A percentile compares a stretch with the other conserved stretches of the same genome.
Conservation (phyloP, 352 stramenopile species). For the Phytophthora crassamura region DNA sequence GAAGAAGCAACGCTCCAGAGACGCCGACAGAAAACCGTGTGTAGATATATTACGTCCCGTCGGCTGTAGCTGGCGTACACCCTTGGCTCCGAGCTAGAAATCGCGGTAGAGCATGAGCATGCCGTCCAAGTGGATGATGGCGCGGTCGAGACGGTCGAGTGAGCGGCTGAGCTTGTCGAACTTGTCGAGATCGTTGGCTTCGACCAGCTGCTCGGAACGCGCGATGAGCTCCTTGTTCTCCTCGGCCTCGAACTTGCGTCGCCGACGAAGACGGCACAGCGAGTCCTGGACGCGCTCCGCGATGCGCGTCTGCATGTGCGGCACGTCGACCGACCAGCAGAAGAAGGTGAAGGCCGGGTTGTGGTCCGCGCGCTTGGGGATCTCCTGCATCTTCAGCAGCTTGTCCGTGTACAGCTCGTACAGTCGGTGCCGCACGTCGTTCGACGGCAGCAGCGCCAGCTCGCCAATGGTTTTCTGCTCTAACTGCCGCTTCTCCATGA, state of each 20-base stretch:
- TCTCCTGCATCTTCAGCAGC: constrained; percentile 86
- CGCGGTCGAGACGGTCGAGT: constrained; percentile 85
- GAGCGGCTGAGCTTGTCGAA: constrained; percentile 89
- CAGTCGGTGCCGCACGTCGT: constrained; percentile 80
- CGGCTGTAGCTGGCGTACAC: constrained; percentile 10
- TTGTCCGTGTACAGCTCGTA: constrained; percentile 84
- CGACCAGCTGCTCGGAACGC: constrained; percentile 86
- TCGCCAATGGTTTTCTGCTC: constrained; percentile 90
- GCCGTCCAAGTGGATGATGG: constrained; percentile 81
- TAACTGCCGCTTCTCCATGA: constrained; percentile 88
- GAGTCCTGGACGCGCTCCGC: constrained; percentile 74
- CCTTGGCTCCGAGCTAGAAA: constrained; percentile 58
- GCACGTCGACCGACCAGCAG: constrained; percentile 85
- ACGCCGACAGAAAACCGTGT: constrained; percentile 25
- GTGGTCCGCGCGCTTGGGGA: constrained; percentile 88
- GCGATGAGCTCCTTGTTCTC: constrained; percentile 91
- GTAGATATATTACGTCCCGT: constrained; percentile 42
- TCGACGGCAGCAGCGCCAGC: constrained; percentile 81
- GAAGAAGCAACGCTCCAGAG: constrained; percentile 11
- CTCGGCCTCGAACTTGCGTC: constrained; percentile 79
- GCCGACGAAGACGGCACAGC: constrained; percentile 71
- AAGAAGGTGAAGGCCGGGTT: constrained; percentile 91
- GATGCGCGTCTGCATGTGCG: constrained; percentile 66
- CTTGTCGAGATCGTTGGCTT: constrained; percentile 85
- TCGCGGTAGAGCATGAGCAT: constrained; percentile 92